Conservation (phyloP, 305 asterid genomes). For the Euphrasia arctica region DNA sequence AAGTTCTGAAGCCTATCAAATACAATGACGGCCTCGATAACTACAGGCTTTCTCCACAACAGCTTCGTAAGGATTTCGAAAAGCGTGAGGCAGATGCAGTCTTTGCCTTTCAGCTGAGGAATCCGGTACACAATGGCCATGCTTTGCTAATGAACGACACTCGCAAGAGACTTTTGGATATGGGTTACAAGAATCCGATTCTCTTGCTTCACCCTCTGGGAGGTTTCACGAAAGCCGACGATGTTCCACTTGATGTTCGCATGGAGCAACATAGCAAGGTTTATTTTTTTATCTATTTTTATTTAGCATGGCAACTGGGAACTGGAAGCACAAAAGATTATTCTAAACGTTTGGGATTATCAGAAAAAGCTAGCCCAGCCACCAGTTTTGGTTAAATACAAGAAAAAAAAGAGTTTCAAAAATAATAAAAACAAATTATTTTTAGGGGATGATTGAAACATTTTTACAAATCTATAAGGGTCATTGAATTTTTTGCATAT, state of each 20-base stretch:
- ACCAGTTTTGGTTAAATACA: too few species aligned
- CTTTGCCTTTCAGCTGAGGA: conserved; percentile 85
- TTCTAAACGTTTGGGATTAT: too few species aligned
- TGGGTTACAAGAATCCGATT: conserved; percentile 79
- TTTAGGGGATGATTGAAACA: too few species aligned
- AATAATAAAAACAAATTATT: too few species aligned
- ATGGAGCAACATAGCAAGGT: conserved; percentile 95
- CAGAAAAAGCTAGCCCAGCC: too few species aligned
- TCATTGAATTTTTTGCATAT: too few species aligned
- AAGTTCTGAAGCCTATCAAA: conserved; percentile 65
- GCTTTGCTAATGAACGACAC: conserved; percentile 85
- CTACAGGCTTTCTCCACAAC: conserved; percentile 75
- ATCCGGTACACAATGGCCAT: conserved; percentile 87
- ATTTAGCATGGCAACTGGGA: neutral
- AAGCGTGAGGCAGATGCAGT: conserved; percentile 76
- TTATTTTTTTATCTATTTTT: conserved; percentile 13
- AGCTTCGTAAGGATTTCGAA: conserved; percentile 67
- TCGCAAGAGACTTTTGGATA: conserved; percentile 63
- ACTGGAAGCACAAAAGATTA: too few species aligned
- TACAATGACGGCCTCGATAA: conserved; percentile 82
- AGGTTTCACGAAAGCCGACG: conserved; percentile 80
- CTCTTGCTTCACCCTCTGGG: conserved; percentile 90
- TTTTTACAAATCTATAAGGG: too few species aligned
- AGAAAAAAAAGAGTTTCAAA: too few species aligned
- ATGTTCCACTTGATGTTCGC: conserved; percentile 81